Evolutionary conservation across 2,329 filamentous ascomycete genomes (phyloP).

Genomic region (Ustulina deusta): DNA sequence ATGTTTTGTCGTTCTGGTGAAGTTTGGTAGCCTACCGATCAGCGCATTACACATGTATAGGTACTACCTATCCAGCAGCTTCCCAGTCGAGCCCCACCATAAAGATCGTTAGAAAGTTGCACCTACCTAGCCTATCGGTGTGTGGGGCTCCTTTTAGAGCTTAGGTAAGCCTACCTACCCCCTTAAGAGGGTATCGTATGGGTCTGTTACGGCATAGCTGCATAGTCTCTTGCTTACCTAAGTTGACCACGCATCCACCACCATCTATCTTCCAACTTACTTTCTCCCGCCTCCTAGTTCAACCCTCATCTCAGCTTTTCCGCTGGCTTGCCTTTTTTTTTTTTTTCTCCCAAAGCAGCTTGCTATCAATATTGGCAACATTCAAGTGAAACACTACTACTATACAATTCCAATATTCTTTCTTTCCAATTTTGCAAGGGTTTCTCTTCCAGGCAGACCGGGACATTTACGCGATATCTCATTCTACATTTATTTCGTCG

Average conservation of each 20-base stretch:
- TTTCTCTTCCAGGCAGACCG: background rate
- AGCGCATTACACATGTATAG: no score
- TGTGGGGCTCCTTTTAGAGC: background rate
- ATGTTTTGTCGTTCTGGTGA: slow-evolving; percentile 12
- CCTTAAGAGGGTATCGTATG: background rate
- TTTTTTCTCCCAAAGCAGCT: background rate
- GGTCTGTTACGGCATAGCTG: background rate
- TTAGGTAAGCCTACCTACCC: background rate
- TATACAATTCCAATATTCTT: slow-evolving; percentile 1
- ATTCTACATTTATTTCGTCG: slow-evolving; percentile 1
- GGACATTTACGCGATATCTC: slow-evolving; percentile 3
- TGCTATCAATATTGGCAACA: slow-evolving; percentile 3
- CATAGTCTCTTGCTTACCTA: background rate
- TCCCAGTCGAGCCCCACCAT: slow-evolving; percentile 23
- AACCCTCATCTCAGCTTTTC: background rate
- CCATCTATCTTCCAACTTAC: background rate
- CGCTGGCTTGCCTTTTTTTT: background rate
- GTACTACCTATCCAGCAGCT: no score
- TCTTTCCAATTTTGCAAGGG: slow-evolving; percentile 7
- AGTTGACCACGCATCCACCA: background rate
- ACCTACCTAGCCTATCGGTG: no score
- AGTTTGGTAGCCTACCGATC: background rate
- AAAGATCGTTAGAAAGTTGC: background rate
- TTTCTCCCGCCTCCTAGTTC: no score
- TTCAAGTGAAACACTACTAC: slow-evolving; percentile 21